phyloP scores from a whole-genome alignment of 106 monocot genomes.

The Dioscorea zingiberensis region DNA sequence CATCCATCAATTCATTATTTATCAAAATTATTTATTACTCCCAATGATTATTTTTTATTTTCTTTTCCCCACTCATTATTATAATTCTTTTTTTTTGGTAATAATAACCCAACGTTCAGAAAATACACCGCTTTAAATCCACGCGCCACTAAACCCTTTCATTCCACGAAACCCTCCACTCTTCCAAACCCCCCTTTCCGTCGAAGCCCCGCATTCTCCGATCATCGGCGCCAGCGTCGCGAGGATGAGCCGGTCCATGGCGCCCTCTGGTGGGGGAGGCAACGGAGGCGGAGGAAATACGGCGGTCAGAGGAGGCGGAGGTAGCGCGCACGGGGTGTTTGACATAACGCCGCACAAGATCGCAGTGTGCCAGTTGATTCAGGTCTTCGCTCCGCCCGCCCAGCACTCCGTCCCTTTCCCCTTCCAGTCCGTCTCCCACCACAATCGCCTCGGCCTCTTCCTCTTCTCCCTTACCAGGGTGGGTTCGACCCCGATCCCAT shows the following conservation, averaged over 20 bases:
- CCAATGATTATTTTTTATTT: no score
- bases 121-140: no score
- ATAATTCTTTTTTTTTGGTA: no score
- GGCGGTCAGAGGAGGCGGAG: constrained; percentile 11
- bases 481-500: no score
- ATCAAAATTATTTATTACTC: no score
- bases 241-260: constrained; percentile 1
- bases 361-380: constrained; percentile 85
- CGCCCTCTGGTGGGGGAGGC: not conserved
- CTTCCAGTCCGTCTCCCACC: constrained; percentile 51
- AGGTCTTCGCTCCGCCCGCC: constrained; percentile 72
- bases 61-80: no score
- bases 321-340: constrained; percentile 19
- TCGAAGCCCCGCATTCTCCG: no score
- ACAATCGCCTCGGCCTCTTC: constrained; percentile 93
- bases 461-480: constrained; percentile 86
- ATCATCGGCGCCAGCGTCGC: not conserved
- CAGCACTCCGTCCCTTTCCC: constrained; percentile 52
- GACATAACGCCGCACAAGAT: constrained; percentile 88
- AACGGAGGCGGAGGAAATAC: not conserved
- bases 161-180: no score
- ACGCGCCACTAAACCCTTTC: no score
- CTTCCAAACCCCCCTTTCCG: no score
- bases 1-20: no score
- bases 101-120: no score